These are phyloP conservation scores for Coemansia sp. DNA, from an alignment of 192 early-diverging fungal genomes.

Conservation along the genomic window DNA sequence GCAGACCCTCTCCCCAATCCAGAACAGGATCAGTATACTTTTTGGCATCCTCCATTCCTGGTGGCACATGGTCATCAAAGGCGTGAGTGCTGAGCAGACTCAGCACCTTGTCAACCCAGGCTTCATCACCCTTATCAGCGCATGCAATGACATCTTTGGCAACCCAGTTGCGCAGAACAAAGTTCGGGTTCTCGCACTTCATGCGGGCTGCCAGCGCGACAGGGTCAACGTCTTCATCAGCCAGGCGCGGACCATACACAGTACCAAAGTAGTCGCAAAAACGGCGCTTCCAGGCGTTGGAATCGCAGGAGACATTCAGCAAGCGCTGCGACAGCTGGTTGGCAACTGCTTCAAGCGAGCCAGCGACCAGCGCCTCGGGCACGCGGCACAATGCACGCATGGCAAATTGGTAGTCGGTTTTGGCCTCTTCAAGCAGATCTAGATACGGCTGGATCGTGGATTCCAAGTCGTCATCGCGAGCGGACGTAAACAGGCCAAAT, in stretches of 20 bases:
- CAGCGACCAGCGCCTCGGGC: conserved; percentile 21
- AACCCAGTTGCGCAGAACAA: no score
- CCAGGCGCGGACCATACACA: conserved; percentile 60
- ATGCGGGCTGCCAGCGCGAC: conserved; percentile 39
- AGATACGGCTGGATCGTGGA: conserved; percentile 64
- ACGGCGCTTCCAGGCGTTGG: conserved; percentile 4
- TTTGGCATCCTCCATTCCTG: no score
- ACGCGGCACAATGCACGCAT: conserved; percentile 66
- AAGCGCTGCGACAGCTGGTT: conserved; percentile 17
- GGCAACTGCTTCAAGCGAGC: conserved; percentile 2
- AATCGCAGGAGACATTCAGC: conserved; percentile 18
- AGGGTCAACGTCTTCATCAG: background rate
- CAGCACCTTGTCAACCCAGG: no score
- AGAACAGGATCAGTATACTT: no score
- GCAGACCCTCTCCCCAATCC: no score
- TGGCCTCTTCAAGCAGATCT: conserved; percentile 59
- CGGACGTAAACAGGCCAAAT: conserved; percentile 46
- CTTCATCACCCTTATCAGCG: no score
- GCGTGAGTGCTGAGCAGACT: no score
- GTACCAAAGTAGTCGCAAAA: conserved; percentile 28
- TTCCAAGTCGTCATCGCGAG: conserved; percentile 55
- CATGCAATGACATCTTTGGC: no score
- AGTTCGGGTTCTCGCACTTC: conserved; percentile 70
- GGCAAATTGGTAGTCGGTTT: conserved; percentile 74
- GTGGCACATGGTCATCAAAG: no score